Conservation (phyloP, 805 yeast genomes). For the Metschnikowia peoriensis region DNA sequence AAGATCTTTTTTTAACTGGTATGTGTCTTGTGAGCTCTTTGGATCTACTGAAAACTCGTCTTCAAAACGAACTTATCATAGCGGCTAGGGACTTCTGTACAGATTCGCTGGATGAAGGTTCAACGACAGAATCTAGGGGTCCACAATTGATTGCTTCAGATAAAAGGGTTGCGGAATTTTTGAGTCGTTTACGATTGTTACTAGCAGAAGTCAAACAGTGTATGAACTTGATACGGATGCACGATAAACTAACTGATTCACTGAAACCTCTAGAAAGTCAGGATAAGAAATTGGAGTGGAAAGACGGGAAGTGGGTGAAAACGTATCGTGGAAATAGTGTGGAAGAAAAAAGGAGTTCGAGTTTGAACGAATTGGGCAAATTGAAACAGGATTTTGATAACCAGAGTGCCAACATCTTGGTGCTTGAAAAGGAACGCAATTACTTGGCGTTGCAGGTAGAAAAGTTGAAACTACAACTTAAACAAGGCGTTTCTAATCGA, state of each 20-base stretch:
- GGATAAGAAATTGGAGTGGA: background rate
- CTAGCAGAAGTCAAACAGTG: slow-evolving; percentile 1
- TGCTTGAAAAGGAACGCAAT: slow-evolving; percentile 17
- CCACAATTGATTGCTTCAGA: background rate
- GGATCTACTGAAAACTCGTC: background rate
- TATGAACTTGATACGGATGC: background rate
- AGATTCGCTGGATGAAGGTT: background rate
- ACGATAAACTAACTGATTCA: background rate
- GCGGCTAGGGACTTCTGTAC: background rate
- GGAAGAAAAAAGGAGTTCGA: slow-evolving; percentile 1
- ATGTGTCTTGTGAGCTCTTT: background rate
- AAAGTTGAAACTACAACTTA: background rate
- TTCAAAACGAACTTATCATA: background rate
- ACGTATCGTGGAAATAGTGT: slow-evolving; percentile 1
- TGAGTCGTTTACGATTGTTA: background rate
- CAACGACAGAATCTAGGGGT: background rate
- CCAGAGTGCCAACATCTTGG: slow-evolving; percentile 14
- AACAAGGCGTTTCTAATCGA: background rate
- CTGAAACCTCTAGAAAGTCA: background rate
- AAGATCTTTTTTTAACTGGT: background rate
- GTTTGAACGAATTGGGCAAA: slow-evolving; percentile 8
- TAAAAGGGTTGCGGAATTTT: background rate
- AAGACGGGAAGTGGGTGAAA: slow-evolving; percentile 13
- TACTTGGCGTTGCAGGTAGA: slow-evolving; percentile 4
- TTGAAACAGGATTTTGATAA: slow-evolving; percentile 12